These are phyloP conservation scores for Amauroascus verrucosus DNA, from an alignment of 2,329 filamentous ascomycete genomes.

Conservation along the genomic window DNA sequence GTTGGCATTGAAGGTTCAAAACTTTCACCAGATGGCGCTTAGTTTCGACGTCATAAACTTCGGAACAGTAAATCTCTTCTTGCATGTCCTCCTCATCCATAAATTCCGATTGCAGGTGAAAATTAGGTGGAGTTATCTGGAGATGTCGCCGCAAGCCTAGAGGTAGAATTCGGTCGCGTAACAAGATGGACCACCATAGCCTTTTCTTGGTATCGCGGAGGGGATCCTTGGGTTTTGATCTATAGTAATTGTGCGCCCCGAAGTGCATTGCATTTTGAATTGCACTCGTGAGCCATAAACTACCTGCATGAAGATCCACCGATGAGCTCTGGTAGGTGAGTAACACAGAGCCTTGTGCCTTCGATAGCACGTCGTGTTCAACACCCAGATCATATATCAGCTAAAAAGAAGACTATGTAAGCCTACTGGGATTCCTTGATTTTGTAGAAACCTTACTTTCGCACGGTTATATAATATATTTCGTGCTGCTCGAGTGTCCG, in stretches of 20 bases:
- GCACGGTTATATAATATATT: slow-evolving; percentile 38
- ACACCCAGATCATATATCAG: slow-evolving; percentile 25
- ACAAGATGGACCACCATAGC: slow-evolving; percentile 47
- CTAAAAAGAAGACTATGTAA: slow-evolving; percentile 13
- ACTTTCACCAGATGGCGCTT: slow-evolving; percentile 40
- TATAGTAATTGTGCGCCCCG: slow-evolving; percentile 35
- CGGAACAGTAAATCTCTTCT: slow-evolving; percentile 38
- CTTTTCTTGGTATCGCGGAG: slow-evolving; percentile 35
- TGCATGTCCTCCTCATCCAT: slow-evolving; percentile 38
- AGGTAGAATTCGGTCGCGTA: slow-evolving; percentile 43
- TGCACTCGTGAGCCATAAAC: slow-evolving; percentile 40
- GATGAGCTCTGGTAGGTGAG: slow-evolving; percentile 34
- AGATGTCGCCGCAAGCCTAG: slow-evolving; percentile 43
- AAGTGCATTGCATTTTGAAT: slow-evolving; percentile 43
- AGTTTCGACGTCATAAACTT: slow-evolving; percentile 39
- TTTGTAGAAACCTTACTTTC: slow-evolving; percentile 25
- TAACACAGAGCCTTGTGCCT: slow-evolving; percentile 26
- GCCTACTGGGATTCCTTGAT: neutral
- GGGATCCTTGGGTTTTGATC: slow-evolving; percentile 35
- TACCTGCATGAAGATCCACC: slow-evolving; percentile 23
- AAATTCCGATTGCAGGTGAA: slow-evolving; percentile 34
- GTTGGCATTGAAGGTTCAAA: slow-evolving; percentile 38
- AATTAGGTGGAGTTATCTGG: slow-evolving; percentile 42
- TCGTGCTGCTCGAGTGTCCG: slow-evolving; percentile 36
- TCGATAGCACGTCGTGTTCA: slow-evolving; percentile 20